A percentile compares a stretch with the other conserved stretches of the same genome.
Conservation (phyloP, 345 rosid species). For the Rhodamnia argentea region DNA sequence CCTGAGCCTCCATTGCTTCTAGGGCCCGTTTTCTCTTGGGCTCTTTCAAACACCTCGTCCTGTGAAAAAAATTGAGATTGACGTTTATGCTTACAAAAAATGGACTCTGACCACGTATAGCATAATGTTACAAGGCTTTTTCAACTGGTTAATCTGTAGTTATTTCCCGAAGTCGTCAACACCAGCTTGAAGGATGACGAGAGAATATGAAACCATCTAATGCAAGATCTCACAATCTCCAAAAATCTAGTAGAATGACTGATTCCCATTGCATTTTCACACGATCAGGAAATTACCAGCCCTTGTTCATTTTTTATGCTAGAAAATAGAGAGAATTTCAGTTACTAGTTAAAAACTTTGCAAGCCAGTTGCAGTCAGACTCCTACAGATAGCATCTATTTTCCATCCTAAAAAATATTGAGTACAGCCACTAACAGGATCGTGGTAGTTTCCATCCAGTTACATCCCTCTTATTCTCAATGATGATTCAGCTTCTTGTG, state of each 20-base stretch:
- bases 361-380: background rate
- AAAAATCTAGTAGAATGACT: background rate
- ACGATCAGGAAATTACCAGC: background rate
- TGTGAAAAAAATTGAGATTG: conserved; percentile 6
- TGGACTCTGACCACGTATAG: background rate
- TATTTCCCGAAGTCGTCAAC: background rate
- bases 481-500: background rate
- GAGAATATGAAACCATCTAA: background rate
- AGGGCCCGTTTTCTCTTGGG: conserved; percentile 72
- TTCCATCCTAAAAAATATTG: background rate
- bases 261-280: background rate
- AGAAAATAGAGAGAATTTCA: background rate
- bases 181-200: background rate
- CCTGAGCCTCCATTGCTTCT: conserved; percentile 49
- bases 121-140: background rate
- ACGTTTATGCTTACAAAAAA: background rate
- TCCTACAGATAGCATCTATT: background rate
- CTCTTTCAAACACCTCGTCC: conserved; percentile 76
- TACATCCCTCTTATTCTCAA: background rate
- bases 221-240: background rate
- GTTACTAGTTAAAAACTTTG: background rate
- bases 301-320: background rate
- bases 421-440: background rate
- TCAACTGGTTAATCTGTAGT: background rate
- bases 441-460: background rate